Percentiles rank a stretch among this genome's conserved stretches.
Evolutionary conservation across 805 yeast genomes (phyloP).

Genomic region (Metschnikowia koreensis): DNA sequence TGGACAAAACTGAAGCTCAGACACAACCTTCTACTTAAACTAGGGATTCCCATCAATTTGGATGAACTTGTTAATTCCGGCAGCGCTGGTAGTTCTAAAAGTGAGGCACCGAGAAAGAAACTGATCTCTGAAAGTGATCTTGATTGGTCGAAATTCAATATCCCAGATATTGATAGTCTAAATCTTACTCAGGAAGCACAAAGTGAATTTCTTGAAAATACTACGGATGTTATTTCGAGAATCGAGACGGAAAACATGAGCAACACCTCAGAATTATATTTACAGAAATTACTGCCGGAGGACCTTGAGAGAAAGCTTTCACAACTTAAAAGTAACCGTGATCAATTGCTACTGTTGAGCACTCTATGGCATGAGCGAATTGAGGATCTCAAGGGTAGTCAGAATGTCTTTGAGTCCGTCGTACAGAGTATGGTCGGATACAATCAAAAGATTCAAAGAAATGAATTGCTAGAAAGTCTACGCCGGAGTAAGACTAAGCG

Average conservation of each 20-base stretch:
- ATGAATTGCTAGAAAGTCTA: constrained; percentile 37
- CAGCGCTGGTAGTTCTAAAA: not conserved
- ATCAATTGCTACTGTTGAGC: constrained; percentile 26
- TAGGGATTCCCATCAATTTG: constrained; percentile 72
- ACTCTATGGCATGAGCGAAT: constrained; percentile 54
- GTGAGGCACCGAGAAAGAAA: constrained; percentile 16
- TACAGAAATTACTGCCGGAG: constrained; percentile 21
- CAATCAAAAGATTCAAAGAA: constrained; percentile 73
- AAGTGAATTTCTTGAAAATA: constrained; percentile 23
- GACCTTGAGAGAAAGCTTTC: constrained; percentile 37
- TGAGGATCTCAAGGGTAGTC: constrained; percentile 55
- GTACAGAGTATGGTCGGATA: constrained; percentile 89
- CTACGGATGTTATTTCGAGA: constrained; percentile 26
- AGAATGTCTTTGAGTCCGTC: constrained; percentile 77
- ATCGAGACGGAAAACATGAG: constrained; percentile 36
- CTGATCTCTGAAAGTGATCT: constrained; percentile 32
- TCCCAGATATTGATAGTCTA: constrained; percentile 37
- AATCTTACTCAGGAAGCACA: constrained; percentile 29
- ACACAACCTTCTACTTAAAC: constrained; percentile 56
- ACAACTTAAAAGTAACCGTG: constrained; percentile 27
- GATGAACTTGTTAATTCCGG: constrained; percentile 43
- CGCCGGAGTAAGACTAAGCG: constrained; percentile 26
- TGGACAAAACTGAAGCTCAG: constrained; percentile 71
- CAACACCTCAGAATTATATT: constrained; percentile 28
- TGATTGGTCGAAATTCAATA: constrained; percentile 33